Evolutionary conservation across 2,329 filamentous ascomycete species (phyloP).

Genomic region (Colletotrichum siamense): DNA sequence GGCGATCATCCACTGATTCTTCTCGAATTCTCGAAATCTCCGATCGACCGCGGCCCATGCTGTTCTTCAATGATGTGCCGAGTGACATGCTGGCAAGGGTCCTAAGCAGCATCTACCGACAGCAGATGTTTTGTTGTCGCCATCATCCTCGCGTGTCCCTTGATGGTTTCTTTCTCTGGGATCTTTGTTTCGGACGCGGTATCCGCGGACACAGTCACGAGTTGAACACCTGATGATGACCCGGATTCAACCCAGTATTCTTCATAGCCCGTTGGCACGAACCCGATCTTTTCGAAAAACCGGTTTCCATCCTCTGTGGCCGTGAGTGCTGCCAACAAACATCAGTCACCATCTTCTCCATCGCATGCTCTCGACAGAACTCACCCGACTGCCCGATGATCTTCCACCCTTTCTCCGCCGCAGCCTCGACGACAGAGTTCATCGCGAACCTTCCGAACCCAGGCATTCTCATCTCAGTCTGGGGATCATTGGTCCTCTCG

Average conservation of each 20-base stretch:
- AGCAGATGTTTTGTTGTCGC: not conserved
- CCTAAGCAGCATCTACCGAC: not conserved
- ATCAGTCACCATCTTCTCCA: not conserved
- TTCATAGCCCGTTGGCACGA: conserved; percentile 32
- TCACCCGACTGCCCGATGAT: conserved; percentile 33
- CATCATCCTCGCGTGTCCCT: conserved; percentile 15
- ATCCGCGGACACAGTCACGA: not conserved
- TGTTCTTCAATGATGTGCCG: not conserved
- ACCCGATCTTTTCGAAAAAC: conserved; percentile 31
- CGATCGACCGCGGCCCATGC: not conserved
- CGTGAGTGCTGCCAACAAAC: conserved; percentile 29
- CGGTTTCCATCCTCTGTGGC: conserved; percentile 31
- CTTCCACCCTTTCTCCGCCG: conserved; percentile 24
- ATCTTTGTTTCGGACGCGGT: not conserved
- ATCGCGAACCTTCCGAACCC: conserved; percentile 24
- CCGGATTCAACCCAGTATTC: conserved; percentile 27
- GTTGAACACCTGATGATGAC: not conserved
- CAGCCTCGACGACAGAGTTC: not conserved
- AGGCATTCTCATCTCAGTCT: not conserved
- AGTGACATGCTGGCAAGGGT: not conserved
- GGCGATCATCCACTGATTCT: conserved; percentile 3
- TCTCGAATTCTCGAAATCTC: not conserved
- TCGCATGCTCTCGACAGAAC: not conserved
- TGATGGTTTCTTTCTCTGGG: not conserved
- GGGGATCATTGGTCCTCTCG: conserved; percentile 28